These are phyloP conservation scores for Candida lessepsii DNA, from an alignment of 805 yeast genomes.

Conservation along the genomic window DNA sequence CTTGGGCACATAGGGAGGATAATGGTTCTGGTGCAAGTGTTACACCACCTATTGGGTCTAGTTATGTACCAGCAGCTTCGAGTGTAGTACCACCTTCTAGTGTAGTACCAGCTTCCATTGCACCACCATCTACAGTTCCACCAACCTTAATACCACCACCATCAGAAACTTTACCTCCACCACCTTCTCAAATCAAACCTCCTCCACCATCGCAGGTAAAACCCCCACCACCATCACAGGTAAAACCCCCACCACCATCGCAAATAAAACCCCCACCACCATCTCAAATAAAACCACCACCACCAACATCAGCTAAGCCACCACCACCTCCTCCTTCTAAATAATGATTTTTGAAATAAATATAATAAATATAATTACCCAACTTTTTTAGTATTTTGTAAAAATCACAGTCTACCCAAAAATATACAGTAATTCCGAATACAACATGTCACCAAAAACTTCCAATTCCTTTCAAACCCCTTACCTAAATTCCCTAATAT, in stretches of 20 bases:
- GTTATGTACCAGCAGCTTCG: constrained; percentile 3
- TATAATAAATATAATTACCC: background rate
- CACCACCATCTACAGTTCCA: constrained; percentile 9
- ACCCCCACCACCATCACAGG: constrained; percentile 7
- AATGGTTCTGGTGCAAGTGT: background rate
- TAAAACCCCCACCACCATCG: constrained; percentile 17
- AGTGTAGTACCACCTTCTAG: constrained; percentile 12
- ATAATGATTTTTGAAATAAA: background rate
- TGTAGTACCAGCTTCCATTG: constrained; percentile 10
- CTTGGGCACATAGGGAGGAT: constrained; percentile 14
- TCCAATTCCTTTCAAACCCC: no score
- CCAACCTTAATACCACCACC: constrained; percentile 2
- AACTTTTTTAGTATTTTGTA: no score
- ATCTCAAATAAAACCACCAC: constrained; percentile 14
- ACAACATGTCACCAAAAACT: no score
- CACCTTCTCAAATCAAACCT: constrained; percentile 23
- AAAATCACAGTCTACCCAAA: constrained; percentile 2
- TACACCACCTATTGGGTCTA: constrained; percentile 9
- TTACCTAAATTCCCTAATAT: no score
- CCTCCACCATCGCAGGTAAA: constrained; percentile 19
- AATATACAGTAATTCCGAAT: no score
- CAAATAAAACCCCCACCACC: constrained; percentile 26
- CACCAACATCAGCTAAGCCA: constrained; percentile 16
- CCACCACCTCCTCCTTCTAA: background rate
- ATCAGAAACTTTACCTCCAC: constrained; percentile 13